Evolutionary conservation across 345 rosid species (phyloP).

Genomic region (Bretschneidera sinensis): DNA sequence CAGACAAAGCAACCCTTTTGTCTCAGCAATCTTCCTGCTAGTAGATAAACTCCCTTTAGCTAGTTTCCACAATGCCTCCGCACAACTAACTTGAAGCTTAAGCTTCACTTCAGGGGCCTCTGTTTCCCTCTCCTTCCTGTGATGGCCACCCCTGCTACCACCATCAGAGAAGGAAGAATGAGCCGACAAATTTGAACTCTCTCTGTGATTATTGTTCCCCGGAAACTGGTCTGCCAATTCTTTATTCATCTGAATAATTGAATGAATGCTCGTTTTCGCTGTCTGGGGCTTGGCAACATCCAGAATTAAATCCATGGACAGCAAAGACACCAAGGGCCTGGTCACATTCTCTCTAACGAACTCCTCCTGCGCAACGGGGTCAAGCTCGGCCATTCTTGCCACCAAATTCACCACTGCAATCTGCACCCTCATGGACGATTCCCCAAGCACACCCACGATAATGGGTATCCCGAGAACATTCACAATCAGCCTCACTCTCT

Average conservation of each 20-base stretch:
- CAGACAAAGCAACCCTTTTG: slow-evolving; percentile 52
- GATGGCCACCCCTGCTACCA: slow-evolving; percentile 33
- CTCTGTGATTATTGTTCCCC: not conserved
- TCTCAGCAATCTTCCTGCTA: slow-evolving; percentile 49
- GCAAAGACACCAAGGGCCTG: slow-evolving; percentile 38
- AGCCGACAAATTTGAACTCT: not conserved
- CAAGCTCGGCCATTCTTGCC: slow-evolving; percentile 44
- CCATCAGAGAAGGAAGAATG: slow-evolving; percentile 30
- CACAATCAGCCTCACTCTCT: slow-evolving; percentile 35
- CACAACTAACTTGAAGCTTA: slow-evolving; percentile 41
- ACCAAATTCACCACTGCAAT: slow-evolving; percentile 45
- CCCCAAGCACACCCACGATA: slow-evolving; percentile 44
- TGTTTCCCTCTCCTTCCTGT: slow-evolving; percentile 39
- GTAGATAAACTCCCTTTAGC: slow-evolving; percentile 30
- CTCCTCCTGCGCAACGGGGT: slow-evolving; percentile 38
- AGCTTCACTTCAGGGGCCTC: slow-evolving; percentile 36
- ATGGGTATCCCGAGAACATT: slow-evolving; percentile 33
- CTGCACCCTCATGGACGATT: slow-evolving; percentile 47
- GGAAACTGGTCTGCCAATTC: slow-evolving; percentile 24
- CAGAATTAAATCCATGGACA: slow-evolving; percentile 34
- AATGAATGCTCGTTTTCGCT: slow-evolving; percentile 36
- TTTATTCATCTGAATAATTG: slow-evolving; percentile 51
- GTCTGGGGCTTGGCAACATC: slow-evolving; percentile 22
- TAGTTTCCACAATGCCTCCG: slow-evolving; percentile 45
- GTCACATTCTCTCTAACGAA: slow-evolving; percentile 43